phyloP scores from a whole-genome alignment of 306 rosid genomes.

The apple (Malus domestica) region ASM211411v1 NC_041790.1:6062001-6062500 shows the following conservation, averaged over 20 bases:
- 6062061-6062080: background rate
- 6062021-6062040: background rate
- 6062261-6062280: conserved; percentile 51
- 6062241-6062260: conserved; percentile 9
- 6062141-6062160: conserved; percentile 97
- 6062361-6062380: conserved; percentile 2
- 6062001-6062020: conserved; percentile 13
- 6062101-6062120: conserved; percentile 73
- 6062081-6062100: conserved; percentile 4
- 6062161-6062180: conserved; percentile 90
- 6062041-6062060: conserved; percentile 5
- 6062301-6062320: conserved; percentile 88
- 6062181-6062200: conserved; percentile 71
- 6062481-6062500: background rate
- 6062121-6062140: conserved; percentile 98
- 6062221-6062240: conserved; percentile 16
- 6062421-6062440: background rate
- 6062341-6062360: conserved; percentile 4
- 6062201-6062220: conserved; percentile 26
- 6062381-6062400: background rate
- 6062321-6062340: conserved; percentile 87
- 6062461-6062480: background rate
- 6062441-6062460: background rate
- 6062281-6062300: conserved; percentile 87
- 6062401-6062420: background rate